phyloP scores from a whole-genome alignment of 371 early-diverging fungal genomes.

The Nematocida ausubeli region DNA sequence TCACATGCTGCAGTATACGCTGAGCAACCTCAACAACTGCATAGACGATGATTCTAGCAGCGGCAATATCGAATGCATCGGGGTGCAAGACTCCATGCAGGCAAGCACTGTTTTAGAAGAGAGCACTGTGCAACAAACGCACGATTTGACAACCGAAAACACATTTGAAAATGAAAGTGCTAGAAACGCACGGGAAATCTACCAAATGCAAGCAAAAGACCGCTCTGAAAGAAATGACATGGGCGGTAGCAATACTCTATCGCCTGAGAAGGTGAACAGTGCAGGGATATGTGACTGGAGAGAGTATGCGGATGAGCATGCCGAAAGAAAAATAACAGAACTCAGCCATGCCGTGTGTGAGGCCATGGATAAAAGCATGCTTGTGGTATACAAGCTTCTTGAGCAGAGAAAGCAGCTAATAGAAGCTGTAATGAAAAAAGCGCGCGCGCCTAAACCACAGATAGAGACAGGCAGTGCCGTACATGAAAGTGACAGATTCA shows the following conservation, averaged over 20 bases:
- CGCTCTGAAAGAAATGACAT: no score
- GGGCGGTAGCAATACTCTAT: background rate
- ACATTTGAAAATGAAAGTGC: background rate
- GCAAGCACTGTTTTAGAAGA: conserved; percentile 8
- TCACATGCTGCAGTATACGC: conserved; percentile 18
- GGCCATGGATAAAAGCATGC: conserved; percentile 20
- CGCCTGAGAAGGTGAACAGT: background rate
- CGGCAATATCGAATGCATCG: background rate
- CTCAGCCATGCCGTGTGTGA: background rate
- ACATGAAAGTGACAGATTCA: background rate
- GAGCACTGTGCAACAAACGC: background rate
- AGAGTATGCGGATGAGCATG: background rate
- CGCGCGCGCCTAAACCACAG: background rate
- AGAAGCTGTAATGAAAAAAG: background rate
- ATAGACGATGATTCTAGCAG: background rate
- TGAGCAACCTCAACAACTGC: background rate
- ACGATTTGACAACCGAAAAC: conserved; percentile 23
- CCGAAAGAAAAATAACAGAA: background rate
- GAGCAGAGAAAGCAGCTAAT: conserved; percentile 12
- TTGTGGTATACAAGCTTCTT: background rate
- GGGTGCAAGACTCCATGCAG: background rate
- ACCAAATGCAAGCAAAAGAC: background rate
- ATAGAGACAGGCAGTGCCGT: background rate
- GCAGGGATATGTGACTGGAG: background rate
- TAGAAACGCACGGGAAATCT: background rate